These are phyloP conservation scores for Colletotrichum coccodes DNA, from an alignment of 2,329 filamentous ascomycete species.

Conservation along the genomic window DNA sequence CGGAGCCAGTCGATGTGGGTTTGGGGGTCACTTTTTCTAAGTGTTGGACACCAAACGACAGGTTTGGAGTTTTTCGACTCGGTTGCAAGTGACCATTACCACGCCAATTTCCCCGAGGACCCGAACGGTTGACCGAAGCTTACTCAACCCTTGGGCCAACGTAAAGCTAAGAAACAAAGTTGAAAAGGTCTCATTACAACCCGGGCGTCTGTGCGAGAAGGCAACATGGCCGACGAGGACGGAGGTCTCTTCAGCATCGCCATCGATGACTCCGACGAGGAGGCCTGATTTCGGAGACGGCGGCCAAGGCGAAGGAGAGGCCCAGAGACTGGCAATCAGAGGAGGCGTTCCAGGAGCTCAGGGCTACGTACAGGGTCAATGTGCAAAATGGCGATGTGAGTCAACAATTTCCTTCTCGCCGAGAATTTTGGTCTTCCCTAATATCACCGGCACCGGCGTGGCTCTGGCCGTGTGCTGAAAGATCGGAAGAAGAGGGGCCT, in stretches of 20 bases:
- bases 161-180: not conserved
- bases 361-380: slow-evolving; percentile 56
- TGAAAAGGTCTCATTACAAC: not conserved
- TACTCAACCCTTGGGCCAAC: not conserved
- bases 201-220: not conserved
- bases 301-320: slow-evolving; percentile 39
- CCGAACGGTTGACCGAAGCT: not conserved
- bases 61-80: not conserved
- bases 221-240: slow-evolving; percentile 37
- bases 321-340: slow-evolving; percentile 57
- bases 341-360: slow-evolving; percentile 58
- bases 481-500: not conserved
- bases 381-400: slow-evolving; percentile 66
- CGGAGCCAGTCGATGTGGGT: not conserved
- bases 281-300: slow-evolving; percentile 29
- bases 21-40: not conserved
- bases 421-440: not conserved
- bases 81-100: not conserved
- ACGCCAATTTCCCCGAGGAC: not conserved
- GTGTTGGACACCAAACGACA: not conserved
- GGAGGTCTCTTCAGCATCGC: slow-evolving; percentile 45
- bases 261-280: slow-evolving; percentile 46
- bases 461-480: not conserved
- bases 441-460: not conserved
- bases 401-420: not conserved